Base-by-base conservation (phyloP, 2,329 filamentous ascomycete species). In the Dactylellina leptospora region DNA sequence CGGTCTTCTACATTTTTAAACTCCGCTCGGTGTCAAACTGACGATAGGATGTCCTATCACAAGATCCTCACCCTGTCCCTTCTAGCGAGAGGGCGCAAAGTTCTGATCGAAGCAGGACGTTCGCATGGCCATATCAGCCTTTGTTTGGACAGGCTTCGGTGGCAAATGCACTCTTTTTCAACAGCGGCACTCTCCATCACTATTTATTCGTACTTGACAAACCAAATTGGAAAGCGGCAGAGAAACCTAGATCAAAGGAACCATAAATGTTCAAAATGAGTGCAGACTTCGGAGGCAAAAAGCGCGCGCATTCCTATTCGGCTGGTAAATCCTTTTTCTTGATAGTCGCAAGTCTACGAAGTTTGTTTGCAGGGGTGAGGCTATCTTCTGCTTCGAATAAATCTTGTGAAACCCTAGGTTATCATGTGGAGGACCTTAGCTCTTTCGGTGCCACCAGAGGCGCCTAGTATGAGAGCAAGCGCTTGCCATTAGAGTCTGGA, bases 341-440 rank as follows among this genome's bases (percentile, higher is more conserved):
- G 25, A 53, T 56, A 40, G 45, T 51, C 36, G 36, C 13, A 16
- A 16, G 18, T 40, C 36, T 16, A 40, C 10, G n/a, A 18, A 42
- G 27, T 23, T 33, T 36, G 36, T 36, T 18, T 30, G 11, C 6
- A 36, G 18, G 53, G 40, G 48, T 42, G 20, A 42, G 47, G 30
- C 53, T 53, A 38, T 18, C 18, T 55, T 22, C 9, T n/a, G 3
- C 22, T 22, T 56, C 40, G 22, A 40, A 33, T 30, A 10, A 30
- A 56, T 61, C 56, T 70, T 70, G 64, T 70, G 64, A 56, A 61
- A 70, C 64, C 56, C 56, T 13, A 13, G n/a, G n/a, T n/a, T n/a
- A 51, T 16, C 16, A 11, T 22, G 25, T 38, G 42, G 47, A 45
- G 13, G 4, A 25, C 50, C 55, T 23, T 50, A 18, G 20, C 38